Base-by-base conservation (phyloP, 2,329 filamentous ascomycete species). In the Aspergillus vadensis region DNA sequence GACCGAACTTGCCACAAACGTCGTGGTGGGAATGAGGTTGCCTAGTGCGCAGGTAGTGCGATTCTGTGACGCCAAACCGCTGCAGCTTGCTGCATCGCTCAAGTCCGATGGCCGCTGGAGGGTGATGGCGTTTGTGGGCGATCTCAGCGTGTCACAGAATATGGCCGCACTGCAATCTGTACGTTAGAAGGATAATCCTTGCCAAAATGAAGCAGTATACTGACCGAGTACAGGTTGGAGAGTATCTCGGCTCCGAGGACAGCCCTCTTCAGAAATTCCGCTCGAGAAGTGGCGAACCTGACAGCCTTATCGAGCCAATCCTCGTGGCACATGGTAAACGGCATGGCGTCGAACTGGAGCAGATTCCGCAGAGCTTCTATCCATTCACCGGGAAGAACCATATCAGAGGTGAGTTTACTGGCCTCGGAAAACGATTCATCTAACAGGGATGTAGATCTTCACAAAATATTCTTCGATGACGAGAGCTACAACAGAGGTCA, bases 391-490 rank as follows among this genome's bases (percentile, higher is more conserved):
- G 85, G 0, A 82, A 81, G 65, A 85, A 82, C 78, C 75, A 77
- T 25, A 84, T 86, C 59, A 78, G 80, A 77, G 81, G 84, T 85
- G 70, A 67, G 74, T 60, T 27, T 17, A 1, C 6, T 36, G 49
- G n/a, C 6, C 14, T 27, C 39, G 8, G 15, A 30, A 10, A 15
- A 36, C 5, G 4, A 6, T 9, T 25, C 14, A 47, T 41, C 10
- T 30, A 43, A 52, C 32, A 7, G 15, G 12, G 39, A 15, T 27
- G 4, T 48, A 86, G 86, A 84, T 68, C 69, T 87, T 0, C 82
- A 86, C 65, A 88, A 88, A 62, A 79, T 83, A 1, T 88, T 82
- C 67, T 76, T 82, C 32, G 84, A 86, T 49, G 83, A 86, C 43
- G 78, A 82, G 57, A 82, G 80, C 65, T 83, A 85, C 67, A 82